Conservation (phyloP, 179 eudicot genomes). For the Silene vulgaris region DNA sequence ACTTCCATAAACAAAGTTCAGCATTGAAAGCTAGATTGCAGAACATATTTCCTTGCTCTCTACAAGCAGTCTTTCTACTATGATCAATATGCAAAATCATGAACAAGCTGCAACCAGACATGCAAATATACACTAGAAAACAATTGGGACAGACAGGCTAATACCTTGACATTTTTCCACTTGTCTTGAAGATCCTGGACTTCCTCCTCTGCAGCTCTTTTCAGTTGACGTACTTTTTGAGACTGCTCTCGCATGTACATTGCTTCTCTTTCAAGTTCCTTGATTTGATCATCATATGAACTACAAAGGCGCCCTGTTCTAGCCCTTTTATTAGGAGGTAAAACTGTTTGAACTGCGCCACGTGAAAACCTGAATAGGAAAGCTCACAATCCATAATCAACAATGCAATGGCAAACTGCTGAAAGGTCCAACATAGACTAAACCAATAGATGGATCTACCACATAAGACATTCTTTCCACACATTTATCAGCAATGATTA, state of each 20-base stretch:
- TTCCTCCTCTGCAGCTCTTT: conserved; percentile 52
- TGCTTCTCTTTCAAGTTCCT: conserved; percentile 57
- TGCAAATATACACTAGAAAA: not conserved
- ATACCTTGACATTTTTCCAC: conserved; percentile 54
- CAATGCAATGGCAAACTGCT: conserved; percentile 6
- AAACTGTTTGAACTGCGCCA: conserved; percentile 69
- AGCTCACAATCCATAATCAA: conserved; percentile 3
- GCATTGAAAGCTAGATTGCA: not conserved
- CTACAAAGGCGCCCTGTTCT: conserved; percentile 68
- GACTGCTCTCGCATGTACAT: conserved; percentile 36
- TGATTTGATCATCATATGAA: conserved; percentile 73
- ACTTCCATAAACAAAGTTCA: not conserved
- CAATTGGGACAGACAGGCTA: not conserved
- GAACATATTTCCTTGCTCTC: not conserved
- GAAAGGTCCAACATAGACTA: not conserved
- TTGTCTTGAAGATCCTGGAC: conserved; percentile 35
- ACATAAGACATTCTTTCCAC: not conserved
- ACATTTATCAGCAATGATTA: not conserved
- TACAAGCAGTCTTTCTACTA: conserved; percentile 4
- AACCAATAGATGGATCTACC: not conserved
- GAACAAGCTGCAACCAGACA: not conserved
- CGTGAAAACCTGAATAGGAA: conserved; percentile 76
- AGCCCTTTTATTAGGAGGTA: conserved; percentile 69
- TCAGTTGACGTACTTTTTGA: conserved; percentile 36
- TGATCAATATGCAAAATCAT: conserved; percentile 5